Evolutionary conservation across 1,284 basidiomycete species (phyloP), one percentile per base, ranked within the genome.

Genomic region (Tilletia setariae): DNA sequence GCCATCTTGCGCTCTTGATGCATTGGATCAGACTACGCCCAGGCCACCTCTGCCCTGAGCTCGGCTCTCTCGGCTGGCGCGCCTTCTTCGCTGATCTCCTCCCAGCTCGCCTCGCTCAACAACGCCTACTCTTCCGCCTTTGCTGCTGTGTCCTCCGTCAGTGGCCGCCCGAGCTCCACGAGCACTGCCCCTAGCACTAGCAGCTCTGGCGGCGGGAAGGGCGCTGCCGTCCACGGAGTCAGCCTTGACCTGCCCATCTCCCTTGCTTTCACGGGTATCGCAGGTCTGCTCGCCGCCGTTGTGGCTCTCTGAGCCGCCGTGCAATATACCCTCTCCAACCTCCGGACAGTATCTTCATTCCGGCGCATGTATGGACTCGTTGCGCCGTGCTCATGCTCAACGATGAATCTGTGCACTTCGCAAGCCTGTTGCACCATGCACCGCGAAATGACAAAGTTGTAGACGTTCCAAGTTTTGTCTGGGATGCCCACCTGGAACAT

Each of bases 181-280:
- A 2, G 16, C 21, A 25, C 51, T 9, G 2, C 2, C 6, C 21
- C 51, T 7, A 25, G 21, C 13, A 15, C 56, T 6, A 53, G 23
- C 51, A 53, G 51, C 51, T 15, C 23, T 15, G 28, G 51, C 51
- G 4, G n/a, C 23, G 15, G 21, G 30, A 61, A 32, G 13, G 28
- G 56, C n/a, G 56, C 28, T 30, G 56, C 28, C 3, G 23, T 30
- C 32, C 32, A 25, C 16, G 28, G 25, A 19, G 28, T 40, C 15
- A 32, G 28, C 56, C 35, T 61, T 16, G 56, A 61, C 56, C 25
- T 61, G 56, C 56, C 56, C 56, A 19, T 61, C 56, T 61, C 56
- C 28, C 28, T 61, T 30, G 56, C 56, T 19, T n/a, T 61, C 28
- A 61, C 56, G 25, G 56, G 56, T 35, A 16, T 61, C 28, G 56